A percentile compares a stretch with the other conserved stretches of the same genome.
Conservation (phyloP, 345 rosid species). For the Euclidium syriacum region DNA sequence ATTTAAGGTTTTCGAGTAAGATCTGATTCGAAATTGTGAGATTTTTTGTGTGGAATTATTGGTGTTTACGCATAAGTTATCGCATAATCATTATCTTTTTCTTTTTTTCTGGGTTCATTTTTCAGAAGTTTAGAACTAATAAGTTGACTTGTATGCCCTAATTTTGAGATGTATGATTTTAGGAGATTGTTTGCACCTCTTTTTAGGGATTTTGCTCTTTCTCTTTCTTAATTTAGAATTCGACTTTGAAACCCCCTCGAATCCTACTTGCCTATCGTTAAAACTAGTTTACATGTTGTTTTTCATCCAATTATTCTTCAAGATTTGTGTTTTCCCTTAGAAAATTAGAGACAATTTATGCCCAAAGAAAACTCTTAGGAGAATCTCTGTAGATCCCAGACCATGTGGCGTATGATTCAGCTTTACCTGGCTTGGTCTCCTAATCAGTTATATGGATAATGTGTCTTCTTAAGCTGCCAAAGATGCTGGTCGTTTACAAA, state of each 20-base stretch:
- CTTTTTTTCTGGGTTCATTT: background rate
- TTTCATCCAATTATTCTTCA: background rate
- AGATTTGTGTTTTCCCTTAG: slow-evolving; percentile 3
- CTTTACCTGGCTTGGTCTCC: background rate
- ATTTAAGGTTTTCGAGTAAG: slow-evolving; percentile 15
- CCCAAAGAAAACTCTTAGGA: background rate
- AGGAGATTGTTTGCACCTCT: background rate
- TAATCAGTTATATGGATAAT: background rate
- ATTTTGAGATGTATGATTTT: slow-evolving; percentile 1
- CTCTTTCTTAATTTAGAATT: background rate
- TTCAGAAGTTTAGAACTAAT: background rate
- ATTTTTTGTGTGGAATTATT: background rate
- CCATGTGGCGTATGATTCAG: background rate
- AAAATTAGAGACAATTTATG: background rate
- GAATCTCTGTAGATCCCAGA: background rate
- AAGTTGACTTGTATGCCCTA: slow-evolving; percentile 24
- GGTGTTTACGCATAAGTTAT: background rate
- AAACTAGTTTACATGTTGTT: background rate
- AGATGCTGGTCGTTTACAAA: background rate
- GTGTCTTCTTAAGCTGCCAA: background rate
- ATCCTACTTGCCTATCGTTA: background rate
- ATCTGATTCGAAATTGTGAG: slow-evolving; percentile 22
- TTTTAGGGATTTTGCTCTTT: background rate
- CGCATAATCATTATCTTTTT: background rate
- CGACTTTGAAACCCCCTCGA: background rate